phyloP scores from a whole-genome alignment of 163 green algal species.

The Trebouxia gelatinosa region DNA sequence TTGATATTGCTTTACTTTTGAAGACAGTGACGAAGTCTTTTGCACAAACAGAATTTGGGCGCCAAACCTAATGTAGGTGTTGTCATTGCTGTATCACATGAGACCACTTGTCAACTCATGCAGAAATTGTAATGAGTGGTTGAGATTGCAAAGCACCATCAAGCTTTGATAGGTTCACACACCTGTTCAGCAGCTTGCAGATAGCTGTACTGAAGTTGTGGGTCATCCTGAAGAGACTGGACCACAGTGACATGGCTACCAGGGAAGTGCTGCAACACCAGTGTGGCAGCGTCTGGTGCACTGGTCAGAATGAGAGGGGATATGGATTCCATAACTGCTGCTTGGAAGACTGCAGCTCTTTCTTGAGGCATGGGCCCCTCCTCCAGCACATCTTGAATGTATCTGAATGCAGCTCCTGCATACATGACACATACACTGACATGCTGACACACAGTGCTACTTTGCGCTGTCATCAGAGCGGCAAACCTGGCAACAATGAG shows the following conservation, averaged over 20 bases:
- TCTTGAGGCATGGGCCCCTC: conserved; percentile 13
- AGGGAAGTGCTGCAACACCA: conserved; percentile 57
- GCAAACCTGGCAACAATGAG: too few relatives aligned
- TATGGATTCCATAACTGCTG: conserved; percentile 33
- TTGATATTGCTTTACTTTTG: not conserved
- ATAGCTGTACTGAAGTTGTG: conserved; percentile 70
- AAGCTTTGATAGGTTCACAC: not conserved
- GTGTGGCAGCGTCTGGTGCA: conserved; percentile 38
- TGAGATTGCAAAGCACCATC: not conserved
- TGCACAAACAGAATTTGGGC: not conserved
- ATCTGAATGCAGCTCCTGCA: conserved; percentile 10
- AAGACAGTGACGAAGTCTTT: not conserved
- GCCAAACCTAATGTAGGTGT: not conserved
- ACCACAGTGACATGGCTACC: conserved; percentile 55
- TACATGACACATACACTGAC: conserved; percentile 50
- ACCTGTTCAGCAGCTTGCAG: conserved; percentile 47
- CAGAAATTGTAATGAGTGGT: too few relatives aligned
- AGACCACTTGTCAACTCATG: not conserved
- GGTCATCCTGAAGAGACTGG: conserved; percentile 40
- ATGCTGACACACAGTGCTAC: too few relatives aligned
- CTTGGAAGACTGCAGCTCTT: not conserved
- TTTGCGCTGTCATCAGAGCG: too few relatives aligned
- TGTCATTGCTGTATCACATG: not conserved
- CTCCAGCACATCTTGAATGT: conserved; percentile 35
- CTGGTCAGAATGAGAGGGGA: not conserved